Evolutionary conservation across 495 filamentous ascomycete genomes (phyloP).

Genomic region (Aspergillus ellipticus): DNA sequence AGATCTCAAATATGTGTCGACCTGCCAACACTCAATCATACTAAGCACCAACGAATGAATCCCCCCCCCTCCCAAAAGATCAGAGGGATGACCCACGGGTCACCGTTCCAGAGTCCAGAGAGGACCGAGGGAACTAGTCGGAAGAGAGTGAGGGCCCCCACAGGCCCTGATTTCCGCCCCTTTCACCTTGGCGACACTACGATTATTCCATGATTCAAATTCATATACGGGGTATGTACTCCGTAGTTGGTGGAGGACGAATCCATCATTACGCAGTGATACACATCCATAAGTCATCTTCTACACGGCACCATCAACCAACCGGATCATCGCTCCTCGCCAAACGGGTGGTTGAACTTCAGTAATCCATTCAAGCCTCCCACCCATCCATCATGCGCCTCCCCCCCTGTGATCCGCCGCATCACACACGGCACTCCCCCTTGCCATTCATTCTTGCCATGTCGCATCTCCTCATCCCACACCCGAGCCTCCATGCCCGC

Average conservation of each 20-base stretch:
- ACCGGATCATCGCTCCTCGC: slow-evolving; percentile 53
- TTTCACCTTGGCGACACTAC: too few species aligned
- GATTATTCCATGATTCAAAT: too few species aligned
- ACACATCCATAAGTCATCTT: too few species aligned
- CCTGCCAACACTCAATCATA: neutral
- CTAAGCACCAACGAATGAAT: neutral
- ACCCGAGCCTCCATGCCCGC: slow-evolving; percentile 87
- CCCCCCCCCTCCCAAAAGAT: neutral
- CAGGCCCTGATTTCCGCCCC: neutral
- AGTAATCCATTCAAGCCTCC: slow-evolving; percentile 89
- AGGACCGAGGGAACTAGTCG: too few species aligned
- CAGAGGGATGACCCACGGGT: neutral
- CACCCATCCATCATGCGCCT: slow-evolving; percentile 86
- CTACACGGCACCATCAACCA: too few species aligned
- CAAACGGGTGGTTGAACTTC: slow-evolving; percentile 98
- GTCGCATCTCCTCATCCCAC: slow-evolving; percentile 71
- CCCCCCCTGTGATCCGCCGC: slow-evolving; percentile 48
- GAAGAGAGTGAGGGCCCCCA: neutral
- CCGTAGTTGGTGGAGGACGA: too few species aligned
- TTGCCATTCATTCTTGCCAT: slow-evolving; percentile 59
- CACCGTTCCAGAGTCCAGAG: neutral
- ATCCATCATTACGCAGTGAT: too few species aligned
- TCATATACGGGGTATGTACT: too few species aligned
- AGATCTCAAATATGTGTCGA: too few species aligned
- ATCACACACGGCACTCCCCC: slow-evolving; percentile 59